phyloP scores from a whole-genome alignment of 139 green algal species.

The Chlamydomonas asymmetrica region DNA sequence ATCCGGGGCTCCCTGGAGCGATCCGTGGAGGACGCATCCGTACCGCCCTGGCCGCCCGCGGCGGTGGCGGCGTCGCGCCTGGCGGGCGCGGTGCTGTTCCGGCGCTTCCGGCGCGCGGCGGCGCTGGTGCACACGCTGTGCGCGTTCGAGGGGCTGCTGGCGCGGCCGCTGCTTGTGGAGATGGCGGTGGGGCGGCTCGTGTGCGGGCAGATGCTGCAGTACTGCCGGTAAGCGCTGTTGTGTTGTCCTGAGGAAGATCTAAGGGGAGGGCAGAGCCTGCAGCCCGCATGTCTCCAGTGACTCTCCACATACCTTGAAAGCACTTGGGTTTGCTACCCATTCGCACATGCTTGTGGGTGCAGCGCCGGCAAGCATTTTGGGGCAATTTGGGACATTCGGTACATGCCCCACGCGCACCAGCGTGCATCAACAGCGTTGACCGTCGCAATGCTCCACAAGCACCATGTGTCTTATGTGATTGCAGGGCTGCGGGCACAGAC shows the following conservation, averaged over 20 bases:
- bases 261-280: not conserved
- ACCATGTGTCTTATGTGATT: too few species aligned
- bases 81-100: constrained; percentile 49
- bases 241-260: too few species aligned
- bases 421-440: not conserved
- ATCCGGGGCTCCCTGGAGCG: constrained; percentile 37
- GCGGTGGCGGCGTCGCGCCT: constrained; percentile 36
- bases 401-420: not conserved
- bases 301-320: not conserved
- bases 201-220: constrained; percentile 52
- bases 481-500: too few species aligned
- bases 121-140: constrained; percentile 51
- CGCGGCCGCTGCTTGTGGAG: constrained; percentile 35
- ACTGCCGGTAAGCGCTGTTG: constrained; percentile 43
- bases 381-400: not conserved
- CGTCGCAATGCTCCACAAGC: not conserved
- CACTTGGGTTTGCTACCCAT: not conserved
- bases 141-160: constrained; percentile 61
- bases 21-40: constrained; percentile 31
- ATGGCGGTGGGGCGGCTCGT: constrained; percentile 55
- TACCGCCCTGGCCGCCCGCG: constrained; percentile 64
- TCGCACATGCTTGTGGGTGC: not conserved
- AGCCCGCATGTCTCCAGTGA: not conserved
- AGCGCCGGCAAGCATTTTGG: not conserved
- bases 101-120: constrained; percentile 59